A percentile compares a stretch with the other conserved stretches of the same genome.
These are phyloP conservation scores for Euphrasia arctica DNA, from an alignment of 305 asterid species.

Conservation along the genomic window DNA sequence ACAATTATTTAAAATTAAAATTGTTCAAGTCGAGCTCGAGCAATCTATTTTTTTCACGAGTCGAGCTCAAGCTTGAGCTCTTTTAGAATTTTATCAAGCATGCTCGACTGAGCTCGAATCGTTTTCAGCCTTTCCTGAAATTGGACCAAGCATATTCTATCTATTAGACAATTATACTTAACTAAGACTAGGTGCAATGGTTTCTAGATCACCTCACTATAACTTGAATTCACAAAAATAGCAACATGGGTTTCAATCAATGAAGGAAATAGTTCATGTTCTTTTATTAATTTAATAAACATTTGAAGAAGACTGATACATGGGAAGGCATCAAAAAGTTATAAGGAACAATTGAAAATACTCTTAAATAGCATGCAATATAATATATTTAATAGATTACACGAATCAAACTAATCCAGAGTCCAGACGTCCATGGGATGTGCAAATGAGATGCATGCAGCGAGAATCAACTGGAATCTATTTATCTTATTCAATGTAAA, in stretches of 20 bases:
- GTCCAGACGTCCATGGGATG: slow-evolving; percentile 4
- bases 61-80: no score
- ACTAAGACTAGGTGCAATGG: background rate
- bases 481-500: slow-evolving; percentile 2
- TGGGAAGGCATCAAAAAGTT: no score
- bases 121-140: background rate
- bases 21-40: no score
- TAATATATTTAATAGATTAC: background rate
- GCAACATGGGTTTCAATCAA: slow-evolving; percentile 6
- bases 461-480: no score
- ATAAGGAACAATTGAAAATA: background rate
- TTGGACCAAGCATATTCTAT: background rate
- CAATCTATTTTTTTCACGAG: no score
- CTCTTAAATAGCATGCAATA: slow-evolving; percentile 18
- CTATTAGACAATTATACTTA: background rate
- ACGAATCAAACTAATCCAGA: background rate
- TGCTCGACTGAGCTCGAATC: no score
- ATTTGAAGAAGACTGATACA: background rate
- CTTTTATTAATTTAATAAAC: background rate
- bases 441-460: slow-evolving; percentile 1
- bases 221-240: background rate
- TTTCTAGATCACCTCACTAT: background rate
- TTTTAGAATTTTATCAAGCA: no score
- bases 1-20: no score
- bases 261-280: slow-evolving; percentile 13